These are phyloP conservation scores for Claviceps fusiformis DNA, from an alignment of 2,329 filamentous ascomycete species.

Conservation along the genomic window DNA sequence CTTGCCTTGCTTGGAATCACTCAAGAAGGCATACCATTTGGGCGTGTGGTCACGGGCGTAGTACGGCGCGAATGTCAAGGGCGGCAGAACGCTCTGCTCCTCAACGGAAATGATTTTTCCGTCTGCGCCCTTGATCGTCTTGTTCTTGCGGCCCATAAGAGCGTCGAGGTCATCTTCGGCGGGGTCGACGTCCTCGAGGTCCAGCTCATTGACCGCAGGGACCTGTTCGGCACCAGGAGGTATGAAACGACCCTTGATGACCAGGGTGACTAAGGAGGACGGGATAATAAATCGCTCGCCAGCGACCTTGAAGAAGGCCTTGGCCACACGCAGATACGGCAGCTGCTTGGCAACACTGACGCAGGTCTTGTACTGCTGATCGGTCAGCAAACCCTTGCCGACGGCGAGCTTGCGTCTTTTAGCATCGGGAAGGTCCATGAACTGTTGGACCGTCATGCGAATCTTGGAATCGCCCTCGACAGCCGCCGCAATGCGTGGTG, in stretches of 20 bases:
- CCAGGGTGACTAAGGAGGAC: constrained; percentile 80
- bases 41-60: constrained; percentile 82
- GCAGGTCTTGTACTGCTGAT: constrained; percentile 63
- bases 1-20: constrained; percentile 86
- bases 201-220: constrained; percentile 59
- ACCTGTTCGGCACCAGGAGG: constrained; percentile 69
- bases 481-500: constrained; percentile 46
- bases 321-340: constrained; percentile 71
- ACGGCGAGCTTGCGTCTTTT: constrained; percentile 60
- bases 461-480: constrained; percentile 63
- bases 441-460: constrained; percentile 70
- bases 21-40: constrained; percentile 87
- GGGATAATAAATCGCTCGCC: constrained; percentile 90
- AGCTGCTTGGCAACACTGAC: constrained; percentile 71
- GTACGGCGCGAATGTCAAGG: constrained; percentile 82
- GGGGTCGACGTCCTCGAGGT: constrained; percentile 83
- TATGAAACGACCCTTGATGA: constrained; percentile 88
- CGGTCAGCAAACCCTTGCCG: constrained; percentile 55
- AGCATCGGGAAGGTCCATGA: constrained; percentile 70
- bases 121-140: constrained; percentile 47
- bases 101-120: constrained; percentile 43
- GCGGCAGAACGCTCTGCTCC: constrained; percentile 57
- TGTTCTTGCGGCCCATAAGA: constrained; percentile 63
- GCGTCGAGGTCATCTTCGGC: constrained; percentile 87
- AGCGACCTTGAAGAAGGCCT: constrained; percentile 96